Base-by-base conservation (phyloP, 441 rosid species). In the Eugenia klotzschiana region DNA sequence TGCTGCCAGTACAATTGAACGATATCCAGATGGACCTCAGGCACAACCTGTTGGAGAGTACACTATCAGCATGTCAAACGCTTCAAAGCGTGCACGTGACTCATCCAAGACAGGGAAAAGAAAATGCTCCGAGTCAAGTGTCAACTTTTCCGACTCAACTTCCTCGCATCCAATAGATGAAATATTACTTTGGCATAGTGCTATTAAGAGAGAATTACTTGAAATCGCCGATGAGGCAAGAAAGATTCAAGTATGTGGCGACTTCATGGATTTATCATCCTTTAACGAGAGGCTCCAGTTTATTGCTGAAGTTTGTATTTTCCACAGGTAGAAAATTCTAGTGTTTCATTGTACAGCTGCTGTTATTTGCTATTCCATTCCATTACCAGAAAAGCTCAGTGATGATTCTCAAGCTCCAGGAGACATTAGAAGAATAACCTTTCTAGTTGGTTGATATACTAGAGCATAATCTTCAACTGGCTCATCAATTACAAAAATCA, bases 251-350 rank as follows among this genome's bases (percentile, higher is more conserved):
- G 86, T 88, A 82, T 87, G 91, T 83, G 93, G 91, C 81, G 92
- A 94, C 84, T 92, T 91, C 88, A 89, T 91, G 82, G 91, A 92
- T 87, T 88, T 94, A 82, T 87, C 95, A 55, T 86, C 88, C 56
- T 93, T 94, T 88, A 93, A 94, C 84, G 83, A 90, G 85, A 91
- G 97, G 91, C 89, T 93, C 84, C 94, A 90, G 74, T 94, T 94
- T 88, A 93, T 94, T 89, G 97, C 95, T 50, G 94, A 94, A 89
- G 91, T 94, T 86, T 94, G 97, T 88, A 91, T 94, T 82, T 94
- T 89, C 83, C 97, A 94, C 88, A 94, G 97, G 97, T 94, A 74
- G 46, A 22, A 33, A 18, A 69, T 33, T 69, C 7, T 69, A 9
- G 46, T 18, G 25, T 69, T 69, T 9, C 46, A 69, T 69, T 9